Evolutionary conservation across 768 basidiomycete genomes (phyloP), one percentile per base, ranked within the genome.

Genomic region (Sutorius australiensis): DNA sequence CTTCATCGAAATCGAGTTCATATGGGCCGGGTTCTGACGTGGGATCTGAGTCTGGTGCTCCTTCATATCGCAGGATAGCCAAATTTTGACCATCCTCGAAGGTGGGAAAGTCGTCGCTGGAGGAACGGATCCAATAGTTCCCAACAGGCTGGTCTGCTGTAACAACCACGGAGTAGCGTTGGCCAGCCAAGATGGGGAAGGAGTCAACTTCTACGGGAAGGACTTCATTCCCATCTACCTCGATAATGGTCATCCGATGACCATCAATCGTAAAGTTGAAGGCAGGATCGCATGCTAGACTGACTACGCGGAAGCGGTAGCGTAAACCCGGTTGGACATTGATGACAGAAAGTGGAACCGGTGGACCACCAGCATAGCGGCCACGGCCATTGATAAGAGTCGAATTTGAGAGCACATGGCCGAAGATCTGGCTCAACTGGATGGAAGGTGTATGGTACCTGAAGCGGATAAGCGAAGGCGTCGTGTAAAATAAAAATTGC

Each of bases 121-220:
- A 65, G 0, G 79, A 70, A 21, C 79, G 77, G 39, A 83, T 69
- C 80, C 80, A 84, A 62, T 84, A 85, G 59, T 81, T 85, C 4
- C 65, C 72, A 24, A 76, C 58, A 0, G 72, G 59, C 48, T 81
- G 73, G 55, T 80, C 66, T 14, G 80, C 77, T 10, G 63, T 70
- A 16, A 80, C 60, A 7, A 82, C 69, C 30, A 77, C 64, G 11
- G 77, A 80, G 57, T 78, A 75, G 6, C 73, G 72, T 47, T 78
- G 77, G 17, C 65, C 73, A 46, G 74, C 67, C 51, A 53, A 13
- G 28, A 66, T 41, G 14, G 32, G 41, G 30, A 77, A 56, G 12
- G 65, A 70, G 43, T 79, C 76, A 3, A 79, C 79, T 4, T 67
- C 64, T 7, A 77, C 62, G 0, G 81, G 77, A 21, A 61, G 38